These are phyloP conservation scores for Tylopilus intermedius DNA, from an alignment of 768 basidiomycete species.

Conservation along the genomic window DNA sequence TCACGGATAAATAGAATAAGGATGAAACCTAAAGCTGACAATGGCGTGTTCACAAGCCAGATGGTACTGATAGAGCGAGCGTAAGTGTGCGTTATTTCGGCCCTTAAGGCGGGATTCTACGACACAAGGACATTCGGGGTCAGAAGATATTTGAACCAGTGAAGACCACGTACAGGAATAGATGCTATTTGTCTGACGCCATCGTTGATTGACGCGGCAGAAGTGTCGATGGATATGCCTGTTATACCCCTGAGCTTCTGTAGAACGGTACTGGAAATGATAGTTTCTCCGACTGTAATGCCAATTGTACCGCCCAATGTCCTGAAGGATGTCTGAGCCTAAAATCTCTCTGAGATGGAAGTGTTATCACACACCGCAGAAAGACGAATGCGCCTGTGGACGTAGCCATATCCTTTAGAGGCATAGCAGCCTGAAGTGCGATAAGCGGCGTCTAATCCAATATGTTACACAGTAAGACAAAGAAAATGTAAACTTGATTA, in stretches of 20 bases:
- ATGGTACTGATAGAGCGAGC: conserved; percentile 34
- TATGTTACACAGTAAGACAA: background rate
- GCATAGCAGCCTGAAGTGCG: conserved; percentile 43
- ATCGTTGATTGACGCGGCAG: conserved; percentile 41
- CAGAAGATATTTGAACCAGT: conserved; percentile 5
- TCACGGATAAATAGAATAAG: conserved; percentile 32
- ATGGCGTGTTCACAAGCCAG: conserved; percentile 36
- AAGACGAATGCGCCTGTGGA: conserved; percentile 35
- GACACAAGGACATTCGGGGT: conserved; percentile 1
- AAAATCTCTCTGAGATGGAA: background rate
- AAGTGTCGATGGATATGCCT: conserved; percentile 34
- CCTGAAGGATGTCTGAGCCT: conserved; percentile 31
- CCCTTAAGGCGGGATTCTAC: conserved; percentile 29
- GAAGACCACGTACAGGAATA: conserved; percentile 20
- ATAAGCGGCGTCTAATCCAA: conserved; percentile 28
- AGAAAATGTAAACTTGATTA: background rate
- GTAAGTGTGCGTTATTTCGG: conserved; percentile 34
- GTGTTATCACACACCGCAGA: conserved; percentile 20
- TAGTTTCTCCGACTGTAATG: conserved; percentile 67
- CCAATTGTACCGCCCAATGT: conserved; percentile 71
- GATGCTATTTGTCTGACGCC: conserved; percentile 41
- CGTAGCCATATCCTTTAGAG: conserved; percentile 41
- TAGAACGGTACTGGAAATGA: conserved; percentile 51
- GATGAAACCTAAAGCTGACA: conserved; percentile 30
- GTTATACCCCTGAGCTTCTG: conserved; percentile 13